Base-by-base conservation (phyloP, 2,329 filamentous ascomycete species). In the Beauveria sp. region DNA sequence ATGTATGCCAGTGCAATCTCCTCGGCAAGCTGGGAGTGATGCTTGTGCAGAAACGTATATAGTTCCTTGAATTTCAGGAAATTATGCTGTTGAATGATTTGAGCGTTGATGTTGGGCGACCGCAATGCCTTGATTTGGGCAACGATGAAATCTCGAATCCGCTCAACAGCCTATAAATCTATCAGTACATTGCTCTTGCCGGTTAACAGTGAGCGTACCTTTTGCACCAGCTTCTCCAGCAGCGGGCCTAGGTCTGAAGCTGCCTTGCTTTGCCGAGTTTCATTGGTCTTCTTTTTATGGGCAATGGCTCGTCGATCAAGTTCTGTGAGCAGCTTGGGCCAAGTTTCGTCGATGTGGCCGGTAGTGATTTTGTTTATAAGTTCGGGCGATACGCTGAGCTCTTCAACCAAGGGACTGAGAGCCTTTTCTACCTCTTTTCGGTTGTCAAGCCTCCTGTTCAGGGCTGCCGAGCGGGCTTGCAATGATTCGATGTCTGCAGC, bases 401-500 rank as follows among this genome's bases (percentile, higher is more conserved):
- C 92, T 71, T 99, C 95, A 1, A 99, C 90, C 30, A 96, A 84
- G 0, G 95, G 92, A 0, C 89, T 91, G 30, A 99, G 79, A 1
- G 91, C 82, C 73, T 90, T 93, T 75, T 98, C 95, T 5, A 98
- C 91, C 18, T 89, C 86, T 71, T 89, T 93, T 42, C 96, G 84
- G 70, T 97, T 97, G 66, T 96, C 89, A 34, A 99, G 79, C 68
- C 92, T 87, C 42, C 90, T 86, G 67, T 91, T 97, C 63, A 99
- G 76, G 8, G 88, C 86, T 12, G 88, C 84, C 0, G 95, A 99
- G 52, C 95, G 86, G 57, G 88, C 87, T 75, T 99, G 95, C 46
- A 99, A 77, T 2, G 87, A 92, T 75, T 99, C 95, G 57, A 99
- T 99, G 72, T 99, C 95, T 7, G 92, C 88, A 1, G 95, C 97